Evolutionary conservation across 345 rosid genomes (phyloP), one percentile per base, ranked within the genome.

Genomic region (Citrus australasica): DNA sequence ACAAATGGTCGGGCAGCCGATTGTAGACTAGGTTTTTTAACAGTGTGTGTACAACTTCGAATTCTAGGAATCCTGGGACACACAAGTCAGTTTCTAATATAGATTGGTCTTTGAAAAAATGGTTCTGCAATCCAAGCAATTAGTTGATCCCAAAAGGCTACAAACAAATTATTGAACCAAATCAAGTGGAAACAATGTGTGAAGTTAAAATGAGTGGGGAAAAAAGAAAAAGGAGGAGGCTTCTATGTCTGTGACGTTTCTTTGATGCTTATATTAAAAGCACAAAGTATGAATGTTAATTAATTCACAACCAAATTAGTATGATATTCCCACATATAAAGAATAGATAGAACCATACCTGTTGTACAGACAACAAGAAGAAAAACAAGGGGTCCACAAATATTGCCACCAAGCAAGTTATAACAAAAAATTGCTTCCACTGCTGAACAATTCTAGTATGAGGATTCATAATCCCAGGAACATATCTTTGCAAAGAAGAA

Each of bases 371-470:
- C 25, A 90, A 84, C 85, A 92, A 72, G 87, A 93, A 89, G 92
- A 93, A 92, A 87, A 93, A 94, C 73, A 93, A 83, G 0, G 98
- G 98, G 73, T 94, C 98, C 0, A 93, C 71, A 55, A 94, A 90
- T 80, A 93, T 88, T 55, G 97, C 97, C 82, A 90, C 77, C 86
- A 89, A 82, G 83, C 92, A 93, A 21, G 91, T 88, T 77, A 92
- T 81, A 59, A 89, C 91, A 80, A 92, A 92, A 80, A 89, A 88
- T 71, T 91, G 79, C 84, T 85, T 87, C 98, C 98, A 95, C 3
- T 17, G 70, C 75, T 91, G 94, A 84, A 93, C 90, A 68, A 76
- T 55, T 81, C 79, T 81, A 30, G 89, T 60, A 80, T 95, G 98
- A 82, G 99, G 98, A 84, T 93, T 95, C 93, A 92, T 88, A 83